Conservation (phyloP, 2,329 filamentous ascomycete genomes). For the Penicillium capsulatum region DNA sequence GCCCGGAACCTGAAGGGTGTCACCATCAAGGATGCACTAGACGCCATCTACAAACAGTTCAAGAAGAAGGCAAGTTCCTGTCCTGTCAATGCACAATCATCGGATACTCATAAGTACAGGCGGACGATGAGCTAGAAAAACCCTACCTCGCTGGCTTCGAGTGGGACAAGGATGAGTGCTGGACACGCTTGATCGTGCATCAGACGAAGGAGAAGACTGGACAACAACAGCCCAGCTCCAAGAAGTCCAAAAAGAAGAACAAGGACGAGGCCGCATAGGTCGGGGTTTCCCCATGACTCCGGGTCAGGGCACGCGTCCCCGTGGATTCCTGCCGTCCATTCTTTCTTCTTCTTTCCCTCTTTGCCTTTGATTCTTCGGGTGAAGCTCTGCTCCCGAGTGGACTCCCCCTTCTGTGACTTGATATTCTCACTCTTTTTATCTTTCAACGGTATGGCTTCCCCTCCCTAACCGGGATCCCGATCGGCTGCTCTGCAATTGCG, state of each 20-base stretch:
- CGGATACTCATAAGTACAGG: conserved; percentile 46
- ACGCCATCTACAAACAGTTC: conserved; percentile 93
- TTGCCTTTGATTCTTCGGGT: neutral
- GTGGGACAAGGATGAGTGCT: conserved; percentile 91
- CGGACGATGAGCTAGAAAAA: conserved; percentile 83
- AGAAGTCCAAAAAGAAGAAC: conserved; percentile 63
- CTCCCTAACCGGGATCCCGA: conserved; percentile 1
- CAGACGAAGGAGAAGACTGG: conserved; percentile 66
- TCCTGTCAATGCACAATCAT: neutral
- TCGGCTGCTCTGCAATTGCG: conserved; percentile 15
- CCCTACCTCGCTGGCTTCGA: conserved; percentile 92
- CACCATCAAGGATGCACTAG: conserved; percentile 93
- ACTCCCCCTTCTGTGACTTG: conserved; percentile 5
- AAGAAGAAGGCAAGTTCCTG: conserved; percentile 79
- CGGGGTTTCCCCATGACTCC: neutral
- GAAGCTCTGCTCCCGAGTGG: neutral
- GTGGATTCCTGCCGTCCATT: neutral
- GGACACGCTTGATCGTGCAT: conserved; percentile 82
- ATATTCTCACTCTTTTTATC: too few relatives aligned
- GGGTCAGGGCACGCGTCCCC: neutral
- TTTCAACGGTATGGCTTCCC: conserved; percentile 3
- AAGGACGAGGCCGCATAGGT: conserved; percentile 34
- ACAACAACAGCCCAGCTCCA: conserved; percentile 36
- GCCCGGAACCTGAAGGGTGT: conserved; percentile 91
- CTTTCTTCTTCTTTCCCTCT: conserved; percentile 2